Evolutionary conservation across 306 rosid species (phyloP), one percentile per base, ranked within the genome.

Genomic region (Biancaea sappan): DNA sequence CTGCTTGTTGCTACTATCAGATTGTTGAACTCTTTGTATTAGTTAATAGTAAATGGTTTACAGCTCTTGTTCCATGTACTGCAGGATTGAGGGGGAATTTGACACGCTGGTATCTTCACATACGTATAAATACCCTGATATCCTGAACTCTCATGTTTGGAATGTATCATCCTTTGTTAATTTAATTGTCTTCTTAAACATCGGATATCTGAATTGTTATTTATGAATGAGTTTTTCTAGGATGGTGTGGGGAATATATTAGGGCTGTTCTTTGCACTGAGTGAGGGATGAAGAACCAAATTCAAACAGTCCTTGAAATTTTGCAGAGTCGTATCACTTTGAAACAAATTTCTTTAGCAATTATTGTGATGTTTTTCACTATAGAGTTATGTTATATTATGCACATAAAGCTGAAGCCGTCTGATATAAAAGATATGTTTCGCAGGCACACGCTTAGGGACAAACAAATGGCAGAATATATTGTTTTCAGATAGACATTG

Each of bases 41-140:
- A 44, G 16, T 41, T 32, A 40, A 47, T 34, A 8, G 4, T 38
- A 5, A n/a, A 26, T 57, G 29, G 52, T 72, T 13, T 72, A 32
- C n/a, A 28, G 28, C 44, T 57, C 44, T 57, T 57, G 40, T 50
- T 51, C 34, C 73, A 53, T 50, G 73, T 21, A 21, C 21, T 69
- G 47, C 47, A 34, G 15, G 47, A 50, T 32, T 24, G 13, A 19
- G 57, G 57, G n/a, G 28, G 5, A 47, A 47, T 16, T n/a, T 47
- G 11, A 15, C 13, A 41, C 2, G 47, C 16, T 41, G 47, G 16
- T 41, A 41, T 41, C 11, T 11, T 41, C 4, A 41, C 47, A 13
- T 41, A 11, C n/a, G 3, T 2, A 41, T 41, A 13, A 41, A 37
- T 41, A 2, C 4, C 47, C 16, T 38, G 43, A 38, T 7, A 38